A percentile compares a stretch with the other conserved stretches of the same genome.
Evolutionary conservation across 805 yeast genomes (phyloP).

Genomic region (Pichia sporocuriosa): DNA sequence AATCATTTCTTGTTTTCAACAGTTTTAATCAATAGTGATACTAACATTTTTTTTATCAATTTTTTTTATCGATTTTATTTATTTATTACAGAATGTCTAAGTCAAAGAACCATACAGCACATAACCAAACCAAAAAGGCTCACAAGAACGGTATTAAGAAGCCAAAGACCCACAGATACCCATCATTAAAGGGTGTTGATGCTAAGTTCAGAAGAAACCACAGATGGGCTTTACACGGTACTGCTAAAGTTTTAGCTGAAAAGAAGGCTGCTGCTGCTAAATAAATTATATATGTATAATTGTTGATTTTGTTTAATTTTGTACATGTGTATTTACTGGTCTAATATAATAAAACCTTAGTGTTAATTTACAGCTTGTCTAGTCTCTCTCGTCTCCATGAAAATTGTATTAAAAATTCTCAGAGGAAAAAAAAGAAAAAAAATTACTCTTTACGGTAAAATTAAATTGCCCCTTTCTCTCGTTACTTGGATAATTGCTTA

Average conservation of each 20-base stretch:
- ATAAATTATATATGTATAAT: constrained; percentile 17
- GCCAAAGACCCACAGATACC: constrained; percentile 97
- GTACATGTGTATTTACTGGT: too few species aligned
- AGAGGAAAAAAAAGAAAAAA: too few species aligned
- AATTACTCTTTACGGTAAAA: too few species aligned
- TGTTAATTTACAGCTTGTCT: too few species aligned
- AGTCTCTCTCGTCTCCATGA: too few species aligned
- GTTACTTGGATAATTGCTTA: too few species aligned
- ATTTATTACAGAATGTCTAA: constrained; percentile 63
- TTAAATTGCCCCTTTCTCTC: too few species aligned
- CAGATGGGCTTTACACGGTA: constrained; percentile 98
- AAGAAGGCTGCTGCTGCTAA: constrained; percentile 32
- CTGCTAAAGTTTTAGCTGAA: constrained; percentile 88
- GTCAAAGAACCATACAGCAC: constrained; percentile 99
- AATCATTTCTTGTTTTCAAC: not conserved
- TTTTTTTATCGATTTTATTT: not conserved
- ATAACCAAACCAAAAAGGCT: constrained; percentile 99
- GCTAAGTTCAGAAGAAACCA: constrained; percentile 99
- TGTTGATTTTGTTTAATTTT: too few species aligned
- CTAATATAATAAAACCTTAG: too few species aligned
- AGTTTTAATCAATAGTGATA: not conserved
- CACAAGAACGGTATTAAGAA: constrained; percentile 99
- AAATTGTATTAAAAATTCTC: too few species aligned
- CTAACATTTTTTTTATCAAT: constrained; percentile 8
- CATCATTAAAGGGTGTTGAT: constrained; percentile 97